These are phyloP conservation scores for Mycena venus DNA, from an alignment of 768 basidiomycete species.

Conservation along the genomic window DNA sequence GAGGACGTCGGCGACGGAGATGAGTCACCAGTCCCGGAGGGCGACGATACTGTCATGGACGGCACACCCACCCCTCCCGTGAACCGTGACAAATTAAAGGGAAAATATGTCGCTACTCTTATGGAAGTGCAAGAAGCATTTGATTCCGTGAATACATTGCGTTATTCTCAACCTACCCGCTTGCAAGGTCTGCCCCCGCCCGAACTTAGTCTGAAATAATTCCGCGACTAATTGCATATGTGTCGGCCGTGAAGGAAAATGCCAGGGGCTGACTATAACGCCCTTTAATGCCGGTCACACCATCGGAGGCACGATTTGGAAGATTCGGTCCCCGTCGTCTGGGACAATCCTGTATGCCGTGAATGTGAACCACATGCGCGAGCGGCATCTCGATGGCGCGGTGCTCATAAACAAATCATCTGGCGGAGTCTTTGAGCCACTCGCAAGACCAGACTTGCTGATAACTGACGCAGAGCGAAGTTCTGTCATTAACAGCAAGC, in stretches of 20 bases:
- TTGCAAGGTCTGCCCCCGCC: slow-evolving; percentile 77
- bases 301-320: slow-evolving; percentile 97
- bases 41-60: slow-evolving; percentile 40
- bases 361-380: slow-evolving; percentile 95
- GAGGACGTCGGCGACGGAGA: slow-evolving; percentile 70
- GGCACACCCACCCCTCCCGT: slow-evolving; percentile 42
- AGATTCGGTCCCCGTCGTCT: slow-evolving; percentile 96
- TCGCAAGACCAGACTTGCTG: slow-evolving; percentile 91
- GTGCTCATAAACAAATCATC: slow-evolving; percentile 82
- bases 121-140: slow-evolving; percentile 95
- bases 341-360: slow-evolving; percentile 97
- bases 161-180: slow-evolving; percentile 96
- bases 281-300: slow-evolving; percentile 97
- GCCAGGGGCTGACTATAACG: slow-evolving; percentile 93
- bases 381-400: slow-evolving; percentile 95
- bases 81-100: slow-evolving; percentile 48
- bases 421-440: slow-evolving; percentile 87
- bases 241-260: slow-evolving; percentile 72
- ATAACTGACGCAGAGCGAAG: slow-evolving; percentile 94
- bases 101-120: slow-evolving; percentile 80
- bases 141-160: slow-evolving; percentile 89
- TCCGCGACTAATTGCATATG: slow-evolving; percentile 20
- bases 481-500: slow-evolving; percentile 84
- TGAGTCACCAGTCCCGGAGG: slow-evolving; percentile 40
- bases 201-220: slow-evolving; percentile 18